A percentile compares a stretch with the other conserved stretches of the same genome.
These are phyloP conservation scores for Globisporangium cystogenes DNA, from an alignment of 352 stramenopile species.

Conservation along the genomic window DNA sequence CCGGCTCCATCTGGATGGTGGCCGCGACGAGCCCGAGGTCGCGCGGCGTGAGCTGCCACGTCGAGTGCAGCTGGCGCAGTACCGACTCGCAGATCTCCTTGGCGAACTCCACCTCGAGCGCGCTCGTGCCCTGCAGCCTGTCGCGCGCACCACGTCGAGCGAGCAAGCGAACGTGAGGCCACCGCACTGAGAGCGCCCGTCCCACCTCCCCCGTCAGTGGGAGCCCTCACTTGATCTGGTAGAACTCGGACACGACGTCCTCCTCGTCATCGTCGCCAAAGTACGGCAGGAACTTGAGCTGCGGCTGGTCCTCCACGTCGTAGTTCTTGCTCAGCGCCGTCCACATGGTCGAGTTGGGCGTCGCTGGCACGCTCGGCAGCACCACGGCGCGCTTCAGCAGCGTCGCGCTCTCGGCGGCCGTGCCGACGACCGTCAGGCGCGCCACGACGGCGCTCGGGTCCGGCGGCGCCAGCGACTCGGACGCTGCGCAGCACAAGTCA, in stretches of 20 bases:
- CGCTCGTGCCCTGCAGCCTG: conserved; percentile 60
- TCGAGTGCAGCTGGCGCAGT: conserved; percentile 53
- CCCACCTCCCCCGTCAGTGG: too few relatives aligned
- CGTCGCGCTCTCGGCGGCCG: conserved; percentile 17
- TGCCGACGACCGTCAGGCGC: conserved; percentile 23
- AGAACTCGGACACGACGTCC: conserved; percentile 78
- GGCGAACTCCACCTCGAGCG: conserved; percentile 64
- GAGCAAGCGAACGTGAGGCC: neutral
- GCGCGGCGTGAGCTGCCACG: conserved; percentile 54
- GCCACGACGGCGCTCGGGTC: conserved; percentile 16
- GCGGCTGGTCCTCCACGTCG: conserved; percentile 80
- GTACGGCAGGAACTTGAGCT: conserved; percentile 65
- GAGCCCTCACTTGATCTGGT: conserved; percentile 67
- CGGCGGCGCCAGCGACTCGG: conserved; percentile 25
- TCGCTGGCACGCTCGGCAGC: conserved; percentile 41
- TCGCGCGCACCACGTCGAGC: too few relatives aligned
- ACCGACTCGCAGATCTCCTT: conserved; percentile 69
- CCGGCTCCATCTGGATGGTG: conserved; percentile 57
- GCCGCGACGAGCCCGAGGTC: conserved; percentile 61
- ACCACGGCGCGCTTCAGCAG: conserved; percentile 30
- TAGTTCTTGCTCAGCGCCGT: conserved; percentile 81
- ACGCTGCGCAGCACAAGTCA: conserved; percentile 39
- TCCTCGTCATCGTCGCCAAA: conserved; percentile 83
- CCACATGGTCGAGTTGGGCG: conserved; percentile 69
- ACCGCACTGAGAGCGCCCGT: too few relatives aligned